A percentile compares a stretch with the other conserved stretches of the same genome.
phyloP scores from a whole-genome alignment of 768 basidiomycete species.

The Rhizopogon rudus region DNA sequence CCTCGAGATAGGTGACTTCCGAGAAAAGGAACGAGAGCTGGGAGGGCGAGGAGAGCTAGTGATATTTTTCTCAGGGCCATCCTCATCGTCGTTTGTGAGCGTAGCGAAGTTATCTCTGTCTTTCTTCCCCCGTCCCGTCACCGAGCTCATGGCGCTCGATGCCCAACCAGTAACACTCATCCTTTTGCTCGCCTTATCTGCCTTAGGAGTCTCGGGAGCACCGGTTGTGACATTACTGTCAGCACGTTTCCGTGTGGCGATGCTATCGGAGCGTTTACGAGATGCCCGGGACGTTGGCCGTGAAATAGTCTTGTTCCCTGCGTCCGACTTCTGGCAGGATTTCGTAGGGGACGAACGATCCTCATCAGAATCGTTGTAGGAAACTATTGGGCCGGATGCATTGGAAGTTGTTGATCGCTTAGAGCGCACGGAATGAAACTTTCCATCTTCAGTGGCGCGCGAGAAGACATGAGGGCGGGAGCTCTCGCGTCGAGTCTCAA shows the following conservation, averaged over 20 bases:
- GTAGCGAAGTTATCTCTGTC: conserved; percentile 59
- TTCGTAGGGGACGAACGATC: conserved; percentile 17
- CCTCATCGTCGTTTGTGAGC: conserved; percentile 42
- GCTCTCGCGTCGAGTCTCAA: conserved; percentile 17
- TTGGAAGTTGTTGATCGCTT: conserved; percentile 25
- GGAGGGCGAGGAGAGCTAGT: conserved; percentile 28
- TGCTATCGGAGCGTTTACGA: conserved; percentile 59
- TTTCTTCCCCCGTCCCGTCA: conserved; percentile 54
- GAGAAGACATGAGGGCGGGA: conserved; percentile 13
- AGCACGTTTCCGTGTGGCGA: conserved; percentile 52
- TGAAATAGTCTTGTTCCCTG: conserved; percentile 38
- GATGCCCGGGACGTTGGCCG: conserved; percentile 57
- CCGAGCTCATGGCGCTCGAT: conserved; percentile 55
- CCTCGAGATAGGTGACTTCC: conserved; percentile 24
- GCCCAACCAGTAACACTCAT: conserved; percentile 48
- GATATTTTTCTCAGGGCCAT: conserved; percentile 15
- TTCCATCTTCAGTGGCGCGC: conserved; percentile 18
- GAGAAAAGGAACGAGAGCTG: conserved; percentile 28
- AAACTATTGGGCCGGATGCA: conserved; percentile 3
- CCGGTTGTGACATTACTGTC: conserved; percentile 46
- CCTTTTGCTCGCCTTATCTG: conserved; percentile 36
- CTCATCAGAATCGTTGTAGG: conserved; percentile 33
- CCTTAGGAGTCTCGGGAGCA: conserved; percentile 31
- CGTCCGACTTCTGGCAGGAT: conserved; percentile 38
- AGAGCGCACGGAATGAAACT: conserved; percentile 29